Percentiles rank a stretch among this genome's conserved stretches.
These are phyloP conservation scores for Vaccinium corymbosum DNA, from an alignment of 148 eudicot species.

Conservation along the genomic window DNA sequence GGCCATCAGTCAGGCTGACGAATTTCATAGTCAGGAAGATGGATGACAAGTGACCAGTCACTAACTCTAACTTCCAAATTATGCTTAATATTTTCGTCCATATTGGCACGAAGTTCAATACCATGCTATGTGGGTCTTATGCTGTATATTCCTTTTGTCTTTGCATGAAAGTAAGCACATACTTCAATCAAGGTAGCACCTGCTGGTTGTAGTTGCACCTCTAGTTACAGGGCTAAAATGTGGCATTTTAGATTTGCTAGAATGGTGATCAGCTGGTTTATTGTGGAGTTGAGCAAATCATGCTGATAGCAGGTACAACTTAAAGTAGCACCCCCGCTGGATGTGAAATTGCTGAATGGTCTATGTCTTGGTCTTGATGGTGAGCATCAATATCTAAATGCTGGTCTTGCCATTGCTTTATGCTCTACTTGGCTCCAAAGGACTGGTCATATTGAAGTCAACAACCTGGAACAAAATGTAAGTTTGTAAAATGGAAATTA, in stretches of 20 bases:
- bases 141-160: not conserved
- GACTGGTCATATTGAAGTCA: slow-evolving; percentile 61
- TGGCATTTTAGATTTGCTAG: not conserved
- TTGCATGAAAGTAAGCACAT: not conserved
- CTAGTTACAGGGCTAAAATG: not conserved
- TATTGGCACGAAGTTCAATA: not conserved
- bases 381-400: slow-evolving; percentile 86
- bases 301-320: slow-evolving; percentile 63
- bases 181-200: not conserved
- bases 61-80: not conserved
- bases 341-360: slow-evolving; percentile 52
- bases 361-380: slow-evolving; percentile 78
- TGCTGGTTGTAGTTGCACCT: not conserved
- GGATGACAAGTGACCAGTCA: not conserved
- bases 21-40: not conserved
- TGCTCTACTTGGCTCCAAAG: slow-evolving; percentile 88
- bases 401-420: slow-evolving; percentile 87
- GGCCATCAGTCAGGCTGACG: not conserved
- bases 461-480: slow-evolving; percentile 49
- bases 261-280: not conserved
- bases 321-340: slow-evolving; percentile 62
- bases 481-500: slow-evolving; percentile 21
- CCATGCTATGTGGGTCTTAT: not conserved
- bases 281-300: slow-evolving; percentile 12
- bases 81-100: not conserved